These are phyloP conservation scores for Penicillium corylophilum DNA, from an alignment of 2,329 filamentous ascomycete genomes.

Conservation along the genomic window DNA sequence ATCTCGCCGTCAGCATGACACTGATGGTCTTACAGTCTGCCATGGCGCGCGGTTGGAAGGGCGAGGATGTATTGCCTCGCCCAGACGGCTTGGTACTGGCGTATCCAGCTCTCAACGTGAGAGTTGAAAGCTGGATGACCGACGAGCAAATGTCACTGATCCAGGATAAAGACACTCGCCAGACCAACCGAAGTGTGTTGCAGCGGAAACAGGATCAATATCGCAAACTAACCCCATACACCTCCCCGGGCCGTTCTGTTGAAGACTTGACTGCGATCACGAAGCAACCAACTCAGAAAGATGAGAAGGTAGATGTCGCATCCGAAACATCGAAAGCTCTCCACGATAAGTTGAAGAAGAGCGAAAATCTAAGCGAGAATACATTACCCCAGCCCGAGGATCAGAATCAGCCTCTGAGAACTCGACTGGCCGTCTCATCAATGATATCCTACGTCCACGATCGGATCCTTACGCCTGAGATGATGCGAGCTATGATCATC, in stretches of 20 bases:
- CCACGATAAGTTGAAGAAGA: constrained; percentile 31
- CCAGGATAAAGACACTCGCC: constrained; percentile 73
- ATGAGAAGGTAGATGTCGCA: constrained; percentile 23
- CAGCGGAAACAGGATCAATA: constrained; percentile 87
- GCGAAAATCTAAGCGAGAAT: constrained; percentile 37
- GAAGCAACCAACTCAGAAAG: constrained; percentile 14
- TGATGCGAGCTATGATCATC: constrained; percentile 99
- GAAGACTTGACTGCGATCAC: constrained; percentile 51
- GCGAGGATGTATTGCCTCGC: constrained; percentile 62
- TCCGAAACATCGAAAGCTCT: constrained; percentile 23
- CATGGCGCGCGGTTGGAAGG: constrained; percentile 56
- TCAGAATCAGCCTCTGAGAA: constrained; percentile 61
- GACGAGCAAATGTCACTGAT: constrained; percentile 97
- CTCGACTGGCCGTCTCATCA: constrained; percentile 88
- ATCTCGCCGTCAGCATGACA: constrained; percentile 74
- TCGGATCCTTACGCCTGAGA: constrained; percentile 88
- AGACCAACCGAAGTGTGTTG: constrained; percentile 75
- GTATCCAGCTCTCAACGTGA: constrained; percentile 92
- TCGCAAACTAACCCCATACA: constrained; percentile 67
- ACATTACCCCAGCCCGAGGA: constrained; percentile 32
- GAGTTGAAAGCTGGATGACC: constrained; percentile 98
- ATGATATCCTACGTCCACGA: constrained; percentile 99
- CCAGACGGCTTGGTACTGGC: constrained; percentile 82
- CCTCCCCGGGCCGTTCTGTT: constrained; percentile 78
- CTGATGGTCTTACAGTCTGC: constrained; percentile 85